Evolutionary conservation across 2,329 filamentous ascomycete genomes (phyloP), one percentile per base, ranked within the genome.

Genomic region (Alternaria arborescens): DNA sequence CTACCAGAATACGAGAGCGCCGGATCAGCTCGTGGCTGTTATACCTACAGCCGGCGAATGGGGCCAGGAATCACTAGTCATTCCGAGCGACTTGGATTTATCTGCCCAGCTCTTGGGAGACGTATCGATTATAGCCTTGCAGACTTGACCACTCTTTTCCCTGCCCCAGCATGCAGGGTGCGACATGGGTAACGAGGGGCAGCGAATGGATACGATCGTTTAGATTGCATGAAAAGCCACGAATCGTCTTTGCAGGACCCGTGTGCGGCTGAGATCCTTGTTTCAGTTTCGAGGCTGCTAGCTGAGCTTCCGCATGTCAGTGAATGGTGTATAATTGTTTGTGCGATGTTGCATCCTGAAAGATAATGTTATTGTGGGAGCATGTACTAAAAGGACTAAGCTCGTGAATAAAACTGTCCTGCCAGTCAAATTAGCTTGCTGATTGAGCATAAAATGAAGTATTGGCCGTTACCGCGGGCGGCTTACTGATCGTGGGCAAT

Each of bases 201-300:
- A 42, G 53, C 57, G 24, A 60, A 60, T 60, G 22, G 36, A 56
- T 18, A 12, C 20, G 11, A n/a, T 38, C n/a, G 10, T 26, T 40
- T 24, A 60, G 40, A 56, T 56, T 56, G 44, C 44, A 26, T 24
- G 30, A 44, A 28, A 47, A 55, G 53, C 34, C 43, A 55, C 53
- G n/a, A 18, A 26, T 38, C 24, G 18, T 36, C 16, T 41, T 32
- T 20, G 46, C n/a, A 44, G 36, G 43, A 32, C 30, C 24, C 44
- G n/a, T 3, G 52, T 51, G 52, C 44, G 52, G 57, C 57, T 60
- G 57, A 42, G 43, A 28, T 14, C 34, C 36, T 20, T 14, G 34
- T 40, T 18, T 24, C 28, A 1, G 16, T n/a, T 47, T 28, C 16
- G 14, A 18, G 10, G 18, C 8, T 38, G 7, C 14, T n/a, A 18